These are phyloP conservation scores for Salvia hispanica DNA, from an alignment of 257 asterid species.

Conservation along the genomic window DNA sequence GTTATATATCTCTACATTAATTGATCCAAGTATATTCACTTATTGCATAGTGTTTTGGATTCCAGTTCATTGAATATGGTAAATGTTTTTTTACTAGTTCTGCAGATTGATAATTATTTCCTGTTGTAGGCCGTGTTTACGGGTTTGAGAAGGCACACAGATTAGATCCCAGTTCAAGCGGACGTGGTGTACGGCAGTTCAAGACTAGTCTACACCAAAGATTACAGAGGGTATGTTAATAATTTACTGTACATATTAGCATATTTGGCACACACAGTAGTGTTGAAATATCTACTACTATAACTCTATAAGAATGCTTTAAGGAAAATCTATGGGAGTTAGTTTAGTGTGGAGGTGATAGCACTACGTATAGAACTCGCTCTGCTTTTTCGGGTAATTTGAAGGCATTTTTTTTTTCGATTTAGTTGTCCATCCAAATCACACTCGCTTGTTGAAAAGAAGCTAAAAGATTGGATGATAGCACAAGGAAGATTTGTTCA, in stretches of 20 bases:
- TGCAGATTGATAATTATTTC: background rate
- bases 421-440: background rate
- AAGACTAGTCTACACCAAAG: constrained; percentile 94
- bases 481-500: constrained; percentile 7
- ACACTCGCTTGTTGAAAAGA: background rate
- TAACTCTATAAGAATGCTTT: too few relatives aligned
- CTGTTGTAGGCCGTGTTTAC: constrained; percentile 76
- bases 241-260: background rate
- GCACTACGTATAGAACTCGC: background rate
- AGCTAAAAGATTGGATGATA: constrained; percentile 22
- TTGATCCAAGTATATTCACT: background rate
- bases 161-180: constrained; percentile 83
- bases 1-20: too few relatives aligned
- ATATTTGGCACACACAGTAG: background rate
- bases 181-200: constrained; percentile 98
- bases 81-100: background rate
- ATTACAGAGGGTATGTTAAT: constrained; percentile 63
- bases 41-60: background rate
- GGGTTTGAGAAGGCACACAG: constrained; percentile 98
- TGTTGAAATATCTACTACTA: background rate
- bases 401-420: background rate
- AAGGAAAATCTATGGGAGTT: background rate
- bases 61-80: background rate
- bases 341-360: constrained; percentile 4
- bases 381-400: background rate